Evolutionary conservation across 352 stramenopile genomes (phyloP), one percentile per base, ranked within the genome.

Genomic region (Globisporangium megalacanthum): DNA sequence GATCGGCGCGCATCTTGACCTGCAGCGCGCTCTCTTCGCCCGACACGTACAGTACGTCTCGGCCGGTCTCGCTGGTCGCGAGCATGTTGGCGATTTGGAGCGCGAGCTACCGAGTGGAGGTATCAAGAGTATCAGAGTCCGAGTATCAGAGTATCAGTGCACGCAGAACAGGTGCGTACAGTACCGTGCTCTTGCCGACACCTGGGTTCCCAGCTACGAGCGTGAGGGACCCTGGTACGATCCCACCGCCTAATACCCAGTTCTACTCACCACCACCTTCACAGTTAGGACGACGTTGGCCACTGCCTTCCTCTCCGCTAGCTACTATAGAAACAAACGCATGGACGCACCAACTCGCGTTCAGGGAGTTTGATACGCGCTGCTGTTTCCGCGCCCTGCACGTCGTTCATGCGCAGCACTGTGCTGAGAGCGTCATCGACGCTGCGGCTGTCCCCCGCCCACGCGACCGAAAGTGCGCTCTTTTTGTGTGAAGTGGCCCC

Each of bases 21-120:
- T 99, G 96, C 37, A 91, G 68, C n/a, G 92, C 74, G 59, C 93
- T 98, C 65, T 99, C 96, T 75, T 99, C 96, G 20, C 96, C 96
- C 2, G 94, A 98, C 4, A 98, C 77, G 65, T 99, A 99, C 15
- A 98, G 75, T 19, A 98, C 94, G 29, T 75, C 73, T 22, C 82
- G 79, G 3, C 11, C 9, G 19, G 35, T 3, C 0, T 15, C 39
- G 6, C 62, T 69, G 10, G 52, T 50, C 0, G 83, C 75, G 19
- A 95, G 62, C 86, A 94, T 94, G 50, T 94, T 94, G 19, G 94
- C 94, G 62, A 96, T 86, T 69, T 99, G 96, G 36, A 99, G 72
- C 19, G 96, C 76, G 19, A 99, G 77, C 65, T 93, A 51, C 48
- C 39, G 4, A 19, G 22, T 51, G 37, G 13, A 37, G 25, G 25